These are phyloP conservation scores for Bathelium albidoporum DNA, from an alignment of 495 filamentous ascomycete species.

Conservation along the genomic window DNA sequence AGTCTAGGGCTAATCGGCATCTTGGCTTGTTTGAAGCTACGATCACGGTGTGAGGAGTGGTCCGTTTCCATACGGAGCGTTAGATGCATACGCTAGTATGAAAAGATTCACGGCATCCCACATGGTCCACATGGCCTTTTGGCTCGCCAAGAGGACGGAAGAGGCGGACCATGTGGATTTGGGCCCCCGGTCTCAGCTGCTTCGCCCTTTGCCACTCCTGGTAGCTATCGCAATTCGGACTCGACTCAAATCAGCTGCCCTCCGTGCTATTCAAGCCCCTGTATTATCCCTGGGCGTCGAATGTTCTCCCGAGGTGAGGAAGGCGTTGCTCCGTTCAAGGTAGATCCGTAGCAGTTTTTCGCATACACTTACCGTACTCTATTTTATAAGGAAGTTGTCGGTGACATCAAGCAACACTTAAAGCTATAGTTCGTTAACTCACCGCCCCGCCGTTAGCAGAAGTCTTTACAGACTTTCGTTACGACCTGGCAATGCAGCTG, in stretches of 20 bases:
- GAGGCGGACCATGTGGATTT: not conserved
- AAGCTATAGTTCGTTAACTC: not conserved
- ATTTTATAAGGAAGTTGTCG: not conserved
- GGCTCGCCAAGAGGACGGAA: not conserved
- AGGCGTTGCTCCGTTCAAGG: not conserved
- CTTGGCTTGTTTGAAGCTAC: constrained; percentile 4
- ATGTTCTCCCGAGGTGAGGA: not conserved
- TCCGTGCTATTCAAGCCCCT: not conserved
- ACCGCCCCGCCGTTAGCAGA: not conserved
- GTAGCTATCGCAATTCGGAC: not conserved
- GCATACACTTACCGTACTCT: not conserved
- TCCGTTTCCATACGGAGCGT: not conserved
- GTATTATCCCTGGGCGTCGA: not conserved
- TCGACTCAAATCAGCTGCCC: not conserved
- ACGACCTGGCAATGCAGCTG: too few species aligned
- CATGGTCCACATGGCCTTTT: not conserved
- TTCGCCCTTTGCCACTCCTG: not conserved
- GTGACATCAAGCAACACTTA: not conserved
- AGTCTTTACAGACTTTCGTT: not conserved
- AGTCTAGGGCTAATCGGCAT: not conserved
- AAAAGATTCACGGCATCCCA: not conserved
- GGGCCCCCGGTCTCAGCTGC: not conserved
- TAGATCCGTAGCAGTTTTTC: not conserved
- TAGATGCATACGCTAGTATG: constrained; percentile 4
- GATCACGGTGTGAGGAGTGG: not conserved